Evolutionary conservation across 73 alveolate genomes (phyloP), one percentile per base, ranked within the genome.

Genomic region (Paramecium pentaurelia): DNA sequence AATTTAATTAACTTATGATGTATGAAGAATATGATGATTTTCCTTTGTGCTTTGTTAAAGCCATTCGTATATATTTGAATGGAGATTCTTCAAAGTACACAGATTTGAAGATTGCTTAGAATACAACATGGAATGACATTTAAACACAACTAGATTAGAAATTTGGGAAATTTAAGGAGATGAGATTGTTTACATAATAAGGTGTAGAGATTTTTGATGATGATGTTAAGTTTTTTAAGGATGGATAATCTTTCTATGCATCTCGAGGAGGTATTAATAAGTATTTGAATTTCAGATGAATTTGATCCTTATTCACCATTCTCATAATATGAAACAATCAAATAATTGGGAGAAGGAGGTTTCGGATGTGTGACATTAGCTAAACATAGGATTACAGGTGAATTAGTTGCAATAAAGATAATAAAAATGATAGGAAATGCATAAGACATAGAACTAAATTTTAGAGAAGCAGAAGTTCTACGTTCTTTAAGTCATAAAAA

Each of bases 311-410:
- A 71, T 71, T 89, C 94, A 10, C 86, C 92, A 54, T 75, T 88
- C 38, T 77, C 91, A 16, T 59, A 93, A 30, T 90, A 95, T 71
- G 83, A 80, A 47, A 93, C 95, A 94, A 94, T 95, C 49, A 93
- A 85, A 83, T 45, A 77, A 28, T 86, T 93, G 40, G 99, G 99
- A 12, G 93, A 98, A 86, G 99, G 99, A 8, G 99, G 99, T 0
- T 98, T 96, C 89, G 99, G 99, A 28, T 92, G 95, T 64, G 99
- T 98, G 18, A 96, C 93, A 20, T 92, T 98, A 32, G 98, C 97
- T 58, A 95, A 93, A 44, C 99, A 97, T 85, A 95, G 95, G 58
- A 71, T 93, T 38, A 96, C 99, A 27, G 89, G 96, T 37, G 98
- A 97, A 58, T 92, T 95, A 94, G 98, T 96, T 11, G 99, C 99